These are phyloP conservation scores for Collybiopsis confluens DNA, from an alignment of 768 basidiomycete genomes.

Conservation along the genomic window DNA sequence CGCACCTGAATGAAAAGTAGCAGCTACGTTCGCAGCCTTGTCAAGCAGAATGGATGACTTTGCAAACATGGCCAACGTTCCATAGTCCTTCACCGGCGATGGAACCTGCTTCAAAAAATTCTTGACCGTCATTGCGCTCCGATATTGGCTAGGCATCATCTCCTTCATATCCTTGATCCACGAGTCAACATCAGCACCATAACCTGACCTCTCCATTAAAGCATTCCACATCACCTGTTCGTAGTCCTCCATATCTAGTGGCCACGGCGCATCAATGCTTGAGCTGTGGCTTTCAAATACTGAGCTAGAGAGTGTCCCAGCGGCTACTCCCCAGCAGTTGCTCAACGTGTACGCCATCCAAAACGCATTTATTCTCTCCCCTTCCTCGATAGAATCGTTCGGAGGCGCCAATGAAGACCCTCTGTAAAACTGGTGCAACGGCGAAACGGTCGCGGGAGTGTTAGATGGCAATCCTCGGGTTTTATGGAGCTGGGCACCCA, in stretches of 20 bases:
- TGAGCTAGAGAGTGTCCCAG: slow-evolving; percentile 12
- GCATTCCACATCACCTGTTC: slow-evolving; percentile 12
- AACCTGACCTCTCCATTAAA: neutral
- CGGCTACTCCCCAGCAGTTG: slow-evolving; percentile 27
- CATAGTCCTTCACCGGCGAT: slow-evolving; percentile 4
- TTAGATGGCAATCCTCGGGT: slow-evolving; percentile 31
- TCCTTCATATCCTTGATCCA: slow-evolving; percentile 1
- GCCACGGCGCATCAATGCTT: slow-evolving; percentile 11
- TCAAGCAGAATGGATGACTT: slow-evolving; percentile 18
- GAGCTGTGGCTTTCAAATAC: slow-evolving; percentile 9
- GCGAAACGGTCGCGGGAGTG: slow-evolving; percentile 30
- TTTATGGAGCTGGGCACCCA: slow-evolving; percentile 24
- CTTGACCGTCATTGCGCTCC: neutral
- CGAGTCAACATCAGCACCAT: neutral
- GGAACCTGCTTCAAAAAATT: slow-evolving; percentile 10
- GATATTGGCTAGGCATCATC: slow-evolving; percentile 22
- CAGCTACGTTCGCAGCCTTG: slow-evolving; percentile 14
- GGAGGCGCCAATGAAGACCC: slow-evolving; percentile 21
- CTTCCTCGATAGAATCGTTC: slow-evolving; percentile 14
- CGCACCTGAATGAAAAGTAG: slow-evolving; percentile 18
- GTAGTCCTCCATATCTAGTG: slow-evolving; percentile 9
- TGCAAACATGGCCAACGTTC: neutral
- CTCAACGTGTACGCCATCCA: slow-evolving; percentile 34
- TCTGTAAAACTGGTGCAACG: slow-evolving; percentile 15
- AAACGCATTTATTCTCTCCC: slow-evolving; percentile 38